Evolutionary conservation across 2,329 filamentous ascomycete genomes (phyloP), one percentile per base, ranked within the genome.

Genomic region (Dryadomyces quercus-mongolicae): DNA sequence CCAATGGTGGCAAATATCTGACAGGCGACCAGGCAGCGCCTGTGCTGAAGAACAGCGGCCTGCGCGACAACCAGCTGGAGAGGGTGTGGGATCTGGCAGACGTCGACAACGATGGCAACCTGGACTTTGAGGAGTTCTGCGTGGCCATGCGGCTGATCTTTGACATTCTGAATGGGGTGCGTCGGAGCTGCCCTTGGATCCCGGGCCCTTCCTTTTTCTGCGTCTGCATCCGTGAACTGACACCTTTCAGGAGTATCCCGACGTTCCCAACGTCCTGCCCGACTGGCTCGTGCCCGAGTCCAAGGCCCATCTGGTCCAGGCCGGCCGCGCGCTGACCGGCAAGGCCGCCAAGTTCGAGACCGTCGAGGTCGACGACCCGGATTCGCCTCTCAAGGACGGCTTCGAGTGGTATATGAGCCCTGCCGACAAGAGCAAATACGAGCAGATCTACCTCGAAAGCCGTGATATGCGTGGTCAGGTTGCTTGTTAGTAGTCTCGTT

Each of bases 351-450:
- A 86, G 62, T 96, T 97, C 67, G 91, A 95, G 69, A 79, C 82
- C 58, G 82, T 95, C 56, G 86, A 90, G 9, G 55, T 56, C 12
- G 65, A 66, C 54, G 86, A 90, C 62, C 81, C 85, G 60, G 91
- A 95, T 62, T 82, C 84, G 4, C 81, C 83, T 1, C 75, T 98
- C 58, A 95, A 95, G 68, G 90, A 96, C 69, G 92, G 92, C 13
- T 98, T 98, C 69, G 93, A 98, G 68, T 98, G 93, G 93, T 98
- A 98, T 73, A 98, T 98, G 89, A 90, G 83, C 57, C 93, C 93
- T 0, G 71, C 75, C 34, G 91, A 98, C 71, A 94, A 94, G 71
- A 67, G 81, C 60, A 97, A 96, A 70, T 98, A 98, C 72, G 90
- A 96, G 70, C 88, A 92, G 63, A 98, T 98, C 70, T 98, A 97